A percentile compares a stretch with the other conserved stretches of the same genome.
Evolutionary conservation across 1,139 yeast species (phyloP).

Genomic region (Lodderomyces elongisporus): DNA sequence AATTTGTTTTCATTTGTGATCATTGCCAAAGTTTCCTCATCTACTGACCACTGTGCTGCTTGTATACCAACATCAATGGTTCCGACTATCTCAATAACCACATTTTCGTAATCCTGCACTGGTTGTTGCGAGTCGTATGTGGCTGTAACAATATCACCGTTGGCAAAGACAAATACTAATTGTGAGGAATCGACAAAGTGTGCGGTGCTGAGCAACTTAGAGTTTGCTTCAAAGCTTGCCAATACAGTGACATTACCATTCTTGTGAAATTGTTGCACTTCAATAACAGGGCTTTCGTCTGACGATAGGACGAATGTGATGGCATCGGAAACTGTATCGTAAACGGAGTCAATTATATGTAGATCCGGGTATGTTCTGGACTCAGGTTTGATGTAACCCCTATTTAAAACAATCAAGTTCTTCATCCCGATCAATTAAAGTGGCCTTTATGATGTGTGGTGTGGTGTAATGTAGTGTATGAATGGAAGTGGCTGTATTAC

Average conservation of each 20-base stretch:
- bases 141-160: slow-evolving; percentile 68
- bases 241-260: slow-evolving; percentile 50
- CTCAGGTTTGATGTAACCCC: slow-evolving; percentile 47
- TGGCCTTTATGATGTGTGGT: too few relatives aligned
- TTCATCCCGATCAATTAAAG: slow-evolving; percentile 41
- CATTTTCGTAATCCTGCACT: slow-evolving; percentile 49
- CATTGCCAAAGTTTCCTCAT: slow-evolving; percentile 77
- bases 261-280: slow-evolving; percentile 51
- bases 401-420: slow-evolving; percentile 53
- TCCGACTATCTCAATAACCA: slow-evolving; percentile 73
- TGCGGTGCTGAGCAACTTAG: slow-evolving; percentile 41
- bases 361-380: slow-evolving; percentile 59
- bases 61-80: slow-evolving; percentile 71
- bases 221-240: slow-evolving; percentile 49
- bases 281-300: slow-evolving; percentile 50
- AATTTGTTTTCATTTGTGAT: slow-evolving; percentile 61
- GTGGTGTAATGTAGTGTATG: too few relatives aligned
- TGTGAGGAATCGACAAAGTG: slow-evolving; percentile 66
- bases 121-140: slow-evolving; percentile 47
- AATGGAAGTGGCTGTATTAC: too few relatives aligned
- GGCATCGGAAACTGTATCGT: slow-evolving; percentile 72
- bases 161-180: slow-evolving; percentile 54
- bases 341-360: slow-evolving; percentile 53
- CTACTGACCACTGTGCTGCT: slow-evolving; percentile 86
- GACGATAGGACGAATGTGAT: slow-evolving; percentile 65